These are phyloP conservation scores for Monascus ruber DNA, from an alignment of 2,329 filamentous ascomycete species.

Conservation along the genomic window DNA sequence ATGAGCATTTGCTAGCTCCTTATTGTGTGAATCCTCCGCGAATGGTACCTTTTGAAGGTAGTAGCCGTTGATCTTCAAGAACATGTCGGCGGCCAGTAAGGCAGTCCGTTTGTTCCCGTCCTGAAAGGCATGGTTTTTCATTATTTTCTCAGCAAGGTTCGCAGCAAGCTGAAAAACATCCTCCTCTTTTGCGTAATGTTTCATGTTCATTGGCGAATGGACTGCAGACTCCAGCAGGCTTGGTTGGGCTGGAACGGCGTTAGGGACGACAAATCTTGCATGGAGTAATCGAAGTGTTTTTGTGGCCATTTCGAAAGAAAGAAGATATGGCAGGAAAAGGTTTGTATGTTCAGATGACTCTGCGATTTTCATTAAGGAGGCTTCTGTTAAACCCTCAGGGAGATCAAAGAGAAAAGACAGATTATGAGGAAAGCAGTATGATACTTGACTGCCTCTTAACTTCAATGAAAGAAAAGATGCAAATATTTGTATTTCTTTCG, in stretches of 20 bases:
- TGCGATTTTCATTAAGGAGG: too few species aligned
- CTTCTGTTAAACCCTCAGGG: too few species aligned
- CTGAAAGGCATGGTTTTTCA: constrained; percentile 20
- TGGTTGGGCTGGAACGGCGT: constrained; percentile 9
- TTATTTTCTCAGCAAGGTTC: constrained; percentile 17
- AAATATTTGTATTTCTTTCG: neutral
- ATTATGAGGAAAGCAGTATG: too few species aligned
- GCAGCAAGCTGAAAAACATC: constrained; percentile 17
- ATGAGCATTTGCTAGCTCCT: constrained; percentile 5
- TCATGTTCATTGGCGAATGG: constrained; percentile 15
- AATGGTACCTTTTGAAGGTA: constrained; percentile 10
- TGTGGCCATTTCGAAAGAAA: constrained; percentile 2
- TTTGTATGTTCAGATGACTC: too few species aligned
- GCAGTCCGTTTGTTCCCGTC: constrained; percentile 22
- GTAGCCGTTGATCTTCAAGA: constrained; percentile 18
- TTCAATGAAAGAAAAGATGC: too few species aligned
- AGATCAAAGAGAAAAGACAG: too few species aligned
- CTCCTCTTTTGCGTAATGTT: constrained; percentile 12
- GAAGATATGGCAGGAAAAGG: neutral
- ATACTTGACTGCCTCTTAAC: too few species aligned
- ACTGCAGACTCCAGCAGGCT: constrained; percentile 15
- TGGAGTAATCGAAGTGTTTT: constrained; percentile 6
- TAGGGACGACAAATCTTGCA: constrained; percentile 1
- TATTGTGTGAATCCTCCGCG: constrained; percentile 1
- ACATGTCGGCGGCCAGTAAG: constrained; percentile 19